Percentiles rank a stretch among this genome's conserved stretches.
Conservation (phyloP, 768 basidiomycete genomes). For the Lactarius sp. region DNA sequence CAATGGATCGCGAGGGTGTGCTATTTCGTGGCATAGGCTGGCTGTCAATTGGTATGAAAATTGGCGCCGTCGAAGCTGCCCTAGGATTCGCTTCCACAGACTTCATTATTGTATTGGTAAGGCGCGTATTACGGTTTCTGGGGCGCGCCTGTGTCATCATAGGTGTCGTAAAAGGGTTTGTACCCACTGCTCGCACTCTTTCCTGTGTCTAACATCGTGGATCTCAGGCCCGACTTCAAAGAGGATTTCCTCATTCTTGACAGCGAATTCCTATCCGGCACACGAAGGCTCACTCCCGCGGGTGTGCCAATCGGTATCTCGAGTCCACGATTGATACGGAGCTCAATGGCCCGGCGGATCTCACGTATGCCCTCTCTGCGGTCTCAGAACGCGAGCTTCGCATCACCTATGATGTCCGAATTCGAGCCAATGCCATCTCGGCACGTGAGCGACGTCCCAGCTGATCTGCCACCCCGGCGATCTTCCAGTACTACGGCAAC, state of each 20-base stretch:
- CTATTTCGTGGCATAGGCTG: conserved; percentile 59
- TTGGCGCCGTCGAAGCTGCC: conserved; percentile 61
- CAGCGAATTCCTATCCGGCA: conserved; percentile 8
- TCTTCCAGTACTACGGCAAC: not conserved
- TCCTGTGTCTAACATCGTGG: not conserved
- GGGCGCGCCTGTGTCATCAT: conserved; percentile 52
- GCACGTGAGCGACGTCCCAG: not conserved
- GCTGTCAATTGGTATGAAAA: conserved; percentile 54
- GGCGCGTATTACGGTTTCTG: conserved; percentile 55
- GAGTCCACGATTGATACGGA: conserved; percentile 13
- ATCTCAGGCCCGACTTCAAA: conserved; percentile 17
- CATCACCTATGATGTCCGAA: not conserved
- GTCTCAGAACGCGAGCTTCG: conserved; percentile 8
- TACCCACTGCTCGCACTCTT: not conserved
- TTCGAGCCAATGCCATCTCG: not conserved
- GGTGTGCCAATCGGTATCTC: conserved; percentile 12
- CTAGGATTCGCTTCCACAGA: conserved; percentile 54
- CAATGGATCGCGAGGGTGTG: conserved; percentile 42
- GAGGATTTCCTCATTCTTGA: conserved; percentile 23
- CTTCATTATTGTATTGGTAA: conserved; percentile 49
- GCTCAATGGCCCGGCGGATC: conserved; percentile 16
- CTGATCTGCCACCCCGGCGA: not conserved
- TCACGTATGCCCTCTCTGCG: conserved; percentile 8
- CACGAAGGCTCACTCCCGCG: conserved; percentile 18
- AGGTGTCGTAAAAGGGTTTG: conserved; percentile 66